A percentile compares a stretch with the other conserved stretches of the same genome.
These are phyloP conservation scores for Aspergillus melleus DNA, from an alignment of 2,329 filamentous ascomycete genomes.

Conservation along the genomic window DNA sequence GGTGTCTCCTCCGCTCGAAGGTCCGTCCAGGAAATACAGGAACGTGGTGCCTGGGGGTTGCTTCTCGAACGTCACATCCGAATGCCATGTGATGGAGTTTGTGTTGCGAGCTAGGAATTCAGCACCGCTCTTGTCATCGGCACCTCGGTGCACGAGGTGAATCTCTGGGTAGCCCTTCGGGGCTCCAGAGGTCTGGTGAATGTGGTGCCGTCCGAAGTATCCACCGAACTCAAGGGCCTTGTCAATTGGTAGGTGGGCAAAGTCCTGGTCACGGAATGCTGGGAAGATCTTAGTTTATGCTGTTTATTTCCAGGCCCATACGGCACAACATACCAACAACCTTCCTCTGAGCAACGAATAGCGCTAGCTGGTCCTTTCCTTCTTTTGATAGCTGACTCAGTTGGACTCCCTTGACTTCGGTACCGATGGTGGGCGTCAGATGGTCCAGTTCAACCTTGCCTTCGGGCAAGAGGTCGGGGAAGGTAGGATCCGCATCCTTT, in stretches of 20 bases:
- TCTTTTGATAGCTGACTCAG: constrained; percentile 66
- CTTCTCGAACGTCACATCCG: constrained; percentile 81
- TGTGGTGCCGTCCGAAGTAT: constrained; percentile 80
- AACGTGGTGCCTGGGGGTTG: constrained; percentile 91
- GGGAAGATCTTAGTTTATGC: neutral
- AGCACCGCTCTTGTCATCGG: constrained; percentile 60
- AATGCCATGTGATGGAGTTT: constrained; percentile 85
- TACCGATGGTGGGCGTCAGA: constrained; percentile 71
- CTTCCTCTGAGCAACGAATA: constrained; percentile 53
- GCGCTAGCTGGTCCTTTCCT: constrained; percentile 73
- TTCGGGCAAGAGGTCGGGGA: constrained; percentile 64
- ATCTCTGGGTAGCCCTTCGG: constrained; percentile 73
- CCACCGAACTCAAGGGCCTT: constrained; percentile 68
- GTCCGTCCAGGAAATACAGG: constrained; percentile 81
- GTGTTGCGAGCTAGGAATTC: constrained; percentile 69
- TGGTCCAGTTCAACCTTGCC: constrained; percentile 52
- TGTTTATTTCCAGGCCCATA: neutral
- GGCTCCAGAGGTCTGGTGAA: constrained; percentile 75
- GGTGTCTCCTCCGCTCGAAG: constrained; percentile 78
- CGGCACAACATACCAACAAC: constrained; percentile 58
- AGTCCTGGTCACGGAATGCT: constrained; percentile 74
- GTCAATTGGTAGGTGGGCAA: constrained; percentile 67
- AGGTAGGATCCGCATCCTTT: constrained; percentile 69
- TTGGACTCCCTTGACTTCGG: constrained; percentile 70
- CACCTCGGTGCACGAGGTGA: constrained; percentile 75